phyloP scores from a whole-genome alignment of 2,329 filamentous ascomycete species.

The Aspergillus novofumigatus region DNA sequence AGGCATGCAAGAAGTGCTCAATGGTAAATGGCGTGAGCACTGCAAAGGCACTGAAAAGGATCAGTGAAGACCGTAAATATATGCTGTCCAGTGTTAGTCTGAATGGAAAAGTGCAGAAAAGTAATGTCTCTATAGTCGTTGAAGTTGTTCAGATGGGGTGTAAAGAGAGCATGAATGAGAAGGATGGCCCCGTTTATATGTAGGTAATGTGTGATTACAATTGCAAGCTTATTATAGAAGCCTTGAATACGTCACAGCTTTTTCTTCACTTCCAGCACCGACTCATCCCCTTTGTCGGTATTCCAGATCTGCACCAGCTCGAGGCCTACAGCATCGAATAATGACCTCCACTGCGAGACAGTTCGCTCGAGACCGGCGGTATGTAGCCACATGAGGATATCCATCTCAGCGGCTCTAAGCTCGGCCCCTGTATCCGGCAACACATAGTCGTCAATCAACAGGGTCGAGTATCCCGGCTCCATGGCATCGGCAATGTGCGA shows the following conservation, averaged over 20 bases:
- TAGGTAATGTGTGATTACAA: no score
- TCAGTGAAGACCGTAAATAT: no score
- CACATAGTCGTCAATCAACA: conserved; percentile 42
- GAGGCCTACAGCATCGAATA: conserved; percentile 30
- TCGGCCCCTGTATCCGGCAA: conserved; percentile 32
- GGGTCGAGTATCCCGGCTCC: conserved; percentile 33
- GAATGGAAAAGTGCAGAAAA: no score
- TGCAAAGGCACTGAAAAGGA: no score
- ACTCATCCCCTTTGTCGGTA: background rate
- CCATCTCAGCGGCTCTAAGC: conserved; percentile 27
- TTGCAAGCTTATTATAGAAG: no score
- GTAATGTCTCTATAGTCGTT: no score
- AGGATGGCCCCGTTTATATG: no score
- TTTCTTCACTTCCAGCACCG: background rate
- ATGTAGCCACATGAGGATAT: conserved; percentile 40
- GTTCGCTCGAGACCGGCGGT: conserved; percentile 35
- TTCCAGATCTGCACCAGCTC: conserved; percentile 17
- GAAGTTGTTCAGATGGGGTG: no score
- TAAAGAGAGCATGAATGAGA: no score
- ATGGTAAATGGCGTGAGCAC: no score
- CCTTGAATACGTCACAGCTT: background rate
- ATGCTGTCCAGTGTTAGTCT: no score
- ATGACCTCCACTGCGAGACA: conserved; percentile 32
- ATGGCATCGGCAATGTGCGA: conserved; percentile 26
- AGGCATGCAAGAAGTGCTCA: no score